Evolutionary conservation across 768 basidiomycete genomes (phyloP).

Genomic region (Amanita thiersii): DNA sequence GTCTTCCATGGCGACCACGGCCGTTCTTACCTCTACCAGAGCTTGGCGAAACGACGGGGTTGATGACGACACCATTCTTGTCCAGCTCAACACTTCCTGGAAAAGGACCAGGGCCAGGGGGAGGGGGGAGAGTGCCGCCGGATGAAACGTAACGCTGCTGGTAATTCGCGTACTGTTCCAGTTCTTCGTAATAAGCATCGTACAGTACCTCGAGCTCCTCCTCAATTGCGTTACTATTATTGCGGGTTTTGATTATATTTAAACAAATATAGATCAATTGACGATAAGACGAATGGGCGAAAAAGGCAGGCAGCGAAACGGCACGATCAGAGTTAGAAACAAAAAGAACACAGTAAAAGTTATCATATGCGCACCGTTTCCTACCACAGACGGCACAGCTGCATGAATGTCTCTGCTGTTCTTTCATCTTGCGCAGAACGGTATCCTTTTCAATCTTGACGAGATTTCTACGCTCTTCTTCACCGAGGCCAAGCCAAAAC

Average conservation of each 20-base stretch:
- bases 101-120: slow-evolving; percentile 95
- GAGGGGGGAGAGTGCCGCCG: slow-evolving; percentile 83
- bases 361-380: slow-evolving; percentile 68
- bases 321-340: slow-evolving; percentile 16
- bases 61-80: slow-evolving; percentile 72
- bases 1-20: slow-evolving; percentile 2
- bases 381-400: slow-evolving; percentile 94
- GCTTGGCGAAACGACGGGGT: slow-evolving; percentile 18
- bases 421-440: slow-evolving; percentile 98
- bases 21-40: slow-evolving; percentile 6
- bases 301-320: slow-evolving; percentile 15
- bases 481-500: slow-evolving; percentile 92
- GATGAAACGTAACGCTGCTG: slow-evolving; percentile 93
- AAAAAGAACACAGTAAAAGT: slow-evolving; percentile 20
- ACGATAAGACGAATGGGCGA: slow-evolving; percentile 16
- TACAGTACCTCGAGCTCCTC: slow-evolving; percentile 99
- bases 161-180: slow-evolving; percentile 98
- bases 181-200: slow-evolving; percentile 99
- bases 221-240: slow-evolving; percentile 86
- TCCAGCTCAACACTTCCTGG: slow-evolving; percentile 97
- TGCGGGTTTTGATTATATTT: slow-evolving; percentile 4
- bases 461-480: slow-evolving; percentile 83
- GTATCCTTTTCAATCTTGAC: slow-evolving; percentile 99
- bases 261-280: slow-evolving; percentile 12
- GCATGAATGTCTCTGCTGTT: slow-evolving; percentile 96